phyloP scores from a whole-genome alignment of 352 stramenopile genomes.

The Nothophytophthora sp. region DNA sequence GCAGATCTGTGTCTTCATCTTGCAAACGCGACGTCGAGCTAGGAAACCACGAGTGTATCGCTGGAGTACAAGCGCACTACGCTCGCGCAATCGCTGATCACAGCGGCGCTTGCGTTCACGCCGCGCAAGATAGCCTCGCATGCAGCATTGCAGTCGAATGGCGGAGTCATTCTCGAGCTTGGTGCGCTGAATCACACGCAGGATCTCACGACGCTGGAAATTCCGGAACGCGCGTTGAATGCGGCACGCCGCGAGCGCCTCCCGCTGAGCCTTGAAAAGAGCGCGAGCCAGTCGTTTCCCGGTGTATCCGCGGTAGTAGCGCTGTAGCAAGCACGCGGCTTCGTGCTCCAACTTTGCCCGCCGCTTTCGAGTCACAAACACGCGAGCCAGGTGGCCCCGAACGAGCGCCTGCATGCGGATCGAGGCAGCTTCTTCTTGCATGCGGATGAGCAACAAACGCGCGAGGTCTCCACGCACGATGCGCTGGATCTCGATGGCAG shows the following conservation, averaged over 20 bases:
- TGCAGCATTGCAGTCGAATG: constrained; percentile 53
- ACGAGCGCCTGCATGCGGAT: constrained; percentile 53
- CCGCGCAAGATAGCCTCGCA: constrained; percentile 52
- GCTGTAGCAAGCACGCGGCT: constrained; percentile 56
- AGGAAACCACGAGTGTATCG: constrained; percentile 50
- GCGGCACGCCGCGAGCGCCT: constrained; percentile 48
- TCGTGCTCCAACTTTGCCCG: constrained; percentile 48
- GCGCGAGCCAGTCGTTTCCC: constrained; percentile 64
- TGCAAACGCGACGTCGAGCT: constrained; percentile 29
- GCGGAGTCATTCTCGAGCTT: constrained; percentile 63
- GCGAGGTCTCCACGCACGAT: constrained; percentile 51
- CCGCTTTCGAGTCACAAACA: constrained; percentile 16
- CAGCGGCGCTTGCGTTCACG: constrained; percentile 38
- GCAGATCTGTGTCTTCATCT: constrained; percentile 24
- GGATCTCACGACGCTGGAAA: constrained; percentile 56
- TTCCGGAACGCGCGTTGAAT: constrained; percentile 77
- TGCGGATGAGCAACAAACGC: constrained; percentile 20
- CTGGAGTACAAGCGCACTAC: constrained; percentile 49
- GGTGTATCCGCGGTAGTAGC: constrained; percentile 77
- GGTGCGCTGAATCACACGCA: constrained; percentile 62
- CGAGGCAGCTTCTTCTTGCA: constrained; percentile 31
- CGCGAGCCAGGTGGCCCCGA: constrained; percentile 45
- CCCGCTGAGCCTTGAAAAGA: constrained; percentile 66
- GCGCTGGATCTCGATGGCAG: constrained; percentile 76
- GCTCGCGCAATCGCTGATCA: constrained; percentile 5